Evolutionary conservation across 805 yeast species (phyloP).

Genomic region (Ascoidea asiatica): DNA sequence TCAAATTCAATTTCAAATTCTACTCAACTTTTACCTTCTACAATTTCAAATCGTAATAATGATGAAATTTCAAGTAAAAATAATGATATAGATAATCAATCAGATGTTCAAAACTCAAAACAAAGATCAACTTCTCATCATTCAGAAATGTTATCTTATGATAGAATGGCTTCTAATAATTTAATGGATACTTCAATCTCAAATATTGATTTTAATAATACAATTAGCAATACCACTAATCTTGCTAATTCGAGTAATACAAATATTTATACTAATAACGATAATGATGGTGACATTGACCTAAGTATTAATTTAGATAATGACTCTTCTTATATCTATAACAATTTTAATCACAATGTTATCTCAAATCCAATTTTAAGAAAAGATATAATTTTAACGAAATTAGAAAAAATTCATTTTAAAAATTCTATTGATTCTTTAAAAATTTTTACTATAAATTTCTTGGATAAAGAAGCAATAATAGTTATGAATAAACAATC

Average conservation of each 20-base stretch:
- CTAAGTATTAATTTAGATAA: neutral
- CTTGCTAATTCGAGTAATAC: neutral
- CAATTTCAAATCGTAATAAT: neutral
- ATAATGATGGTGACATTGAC: neutral
- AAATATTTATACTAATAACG: neutral
- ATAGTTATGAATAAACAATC: slow-evolving; percentile 33
- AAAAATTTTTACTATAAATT: slow-evolving; percentile 25
- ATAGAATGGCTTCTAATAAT: slow-evolving; percentile 24
- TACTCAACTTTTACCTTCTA: too few relatives aligned
- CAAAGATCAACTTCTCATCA: slow-evolving; percentile 19
- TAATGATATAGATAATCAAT: slow-evolving; percentile 1
- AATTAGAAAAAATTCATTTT: slow-evolving; percentile 28
- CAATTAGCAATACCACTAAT: neutral
- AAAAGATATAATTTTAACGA: slow-evolving; percentile 63
- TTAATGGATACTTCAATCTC: slow-evolving; percentile 4
- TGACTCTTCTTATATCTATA: neutral
- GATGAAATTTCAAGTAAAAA: slow-evolving; percentile 12
- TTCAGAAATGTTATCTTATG: slow-evolving; percentile 27
- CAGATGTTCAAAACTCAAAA: neutral
- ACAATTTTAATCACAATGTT: too few relatives aligned
- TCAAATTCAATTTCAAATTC: too few relatives aligned
- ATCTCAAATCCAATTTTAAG: slow-evolving; percentile 27
- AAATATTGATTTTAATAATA: slow-evolving; percentile 11
- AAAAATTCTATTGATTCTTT: slow-evolving; percentile 19
- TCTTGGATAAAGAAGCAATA: slow-evolving; percentile 46